Evolutionary conservation across 164 flowering plant genomes (phyloP).

Genomic region (Pachysandra terminalis): DNA sequence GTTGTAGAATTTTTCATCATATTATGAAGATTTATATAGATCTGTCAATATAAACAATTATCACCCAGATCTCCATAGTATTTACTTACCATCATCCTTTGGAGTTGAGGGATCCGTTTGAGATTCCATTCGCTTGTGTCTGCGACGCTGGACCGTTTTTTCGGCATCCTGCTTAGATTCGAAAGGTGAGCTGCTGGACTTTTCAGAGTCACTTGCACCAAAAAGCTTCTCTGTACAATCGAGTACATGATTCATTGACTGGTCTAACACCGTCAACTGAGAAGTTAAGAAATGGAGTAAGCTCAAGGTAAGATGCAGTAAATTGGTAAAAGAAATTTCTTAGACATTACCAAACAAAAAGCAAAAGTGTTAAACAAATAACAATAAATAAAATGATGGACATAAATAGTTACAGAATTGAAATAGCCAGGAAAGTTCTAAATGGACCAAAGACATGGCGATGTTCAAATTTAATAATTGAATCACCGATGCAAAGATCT

Average conservation of each 20-base stretch:
- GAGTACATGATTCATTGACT: conserved; percentile 49
- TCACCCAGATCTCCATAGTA: neutral
- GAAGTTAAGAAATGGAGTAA: conserved; percentile 4
- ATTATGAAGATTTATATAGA: too few species aligned
- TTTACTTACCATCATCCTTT: conserved; percentile 31
- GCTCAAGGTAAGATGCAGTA: neutral
- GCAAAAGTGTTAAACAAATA: neutral
- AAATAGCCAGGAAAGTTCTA: neutral
- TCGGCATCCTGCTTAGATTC: conserved; percentile 20
- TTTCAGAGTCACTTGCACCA: conserved; percentile 18
- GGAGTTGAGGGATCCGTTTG: conserved; percentile 23
- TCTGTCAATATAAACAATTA: neutral
- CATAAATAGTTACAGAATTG: neutral
- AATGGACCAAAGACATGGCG: neutral
- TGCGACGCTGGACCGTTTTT: neutral
- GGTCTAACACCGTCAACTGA: conserved; percentile 37
- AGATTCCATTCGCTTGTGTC: conserved; percentile 28
- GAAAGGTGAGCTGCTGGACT: conserved; percentile 16
- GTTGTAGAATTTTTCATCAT: neutral
- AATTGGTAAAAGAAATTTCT: neutral
- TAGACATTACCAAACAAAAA: neutral
- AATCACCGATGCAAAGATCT: neutral
- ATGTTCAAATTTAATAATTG: too few species aligned
- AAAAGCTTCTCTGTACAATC: conserved; percentile 46
- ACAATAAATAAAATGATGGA: too few species aligned